A percentile compares a stretch with the other conserved stretches of the same genome.
phyloP scores from a whole-genome alignment of 1,139 yeast genomes.

The Geotrichum candidum region DNA sequence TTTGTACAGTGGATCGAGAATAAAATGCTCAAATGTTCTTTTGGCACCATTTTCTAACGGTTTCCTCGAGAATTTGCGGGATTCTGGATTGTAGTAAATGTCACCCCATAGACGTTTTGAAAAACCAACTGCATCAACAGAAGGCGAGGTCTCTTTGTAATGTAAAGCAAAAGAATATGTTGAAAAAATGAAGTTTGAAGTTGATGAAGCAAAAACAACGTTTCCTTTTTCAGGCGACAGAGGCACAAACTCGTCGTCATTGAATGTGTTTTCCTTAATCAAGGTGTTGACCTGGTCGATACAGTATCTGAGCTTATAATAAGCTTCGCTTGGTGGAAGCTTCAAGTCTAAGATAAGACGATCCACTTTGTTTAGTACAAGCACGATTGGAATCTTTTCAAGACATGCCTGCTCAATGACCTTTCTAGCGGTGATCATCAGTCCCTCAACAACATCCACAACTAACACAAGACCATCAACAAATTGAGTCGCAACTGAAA shows the following conservation, averaged over 20 bases:
- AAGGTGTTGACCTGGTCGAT: constrained; percentile 54
- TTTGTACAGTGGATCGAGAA: constrained; percentile 78
- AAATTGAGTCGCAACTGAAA: constrained; percentile 49
- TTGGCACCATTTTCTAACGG: constrained; percentile 33
- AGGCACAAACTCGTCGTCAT: constrained; percentile 16
- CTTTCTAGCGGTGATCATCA: constrained; percentile 48
- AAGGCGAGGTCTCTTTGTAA: constrained; percentile 39
- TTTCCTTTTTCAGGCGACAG: constrained; percentile 62
- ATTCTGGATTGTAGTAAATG: constrained; percentile 44
- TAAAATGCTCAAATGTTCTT: constrained; percentile 61
- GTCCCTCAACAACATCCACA: constrained; percentile 82
- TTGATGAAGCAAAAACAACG: constrained; percentile 68
- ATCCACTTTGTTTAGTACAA: constrained; percentile 80
- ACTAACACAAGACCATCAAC: constrained; percentile 66
- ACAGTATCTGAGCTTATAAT: constrained; percentile 54
- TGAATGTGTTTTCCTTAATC: constrained; percentile 27
- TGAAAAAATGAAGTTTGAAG: constrained; percentile 58
- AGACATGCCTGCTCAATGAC: constrained; percentile 47
- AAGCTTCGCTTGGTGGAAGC: constrained; percentile 69
- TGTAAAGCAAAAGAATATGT: constrained; percentile 56
- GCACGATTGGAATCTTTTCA: constrained; percentile 46
- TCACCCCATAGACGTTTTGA: constrained; percentile 72
- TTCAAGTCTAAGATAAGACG: constrained; percentile 70
- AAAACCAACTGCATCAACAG: constrained; percentile 42
- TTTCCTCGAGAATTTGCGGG: constrained; percentile 43